Evolutionary conservation across 179 eudicot species (phyloP).

Genomic region (Silene noctiflora): DNA sequence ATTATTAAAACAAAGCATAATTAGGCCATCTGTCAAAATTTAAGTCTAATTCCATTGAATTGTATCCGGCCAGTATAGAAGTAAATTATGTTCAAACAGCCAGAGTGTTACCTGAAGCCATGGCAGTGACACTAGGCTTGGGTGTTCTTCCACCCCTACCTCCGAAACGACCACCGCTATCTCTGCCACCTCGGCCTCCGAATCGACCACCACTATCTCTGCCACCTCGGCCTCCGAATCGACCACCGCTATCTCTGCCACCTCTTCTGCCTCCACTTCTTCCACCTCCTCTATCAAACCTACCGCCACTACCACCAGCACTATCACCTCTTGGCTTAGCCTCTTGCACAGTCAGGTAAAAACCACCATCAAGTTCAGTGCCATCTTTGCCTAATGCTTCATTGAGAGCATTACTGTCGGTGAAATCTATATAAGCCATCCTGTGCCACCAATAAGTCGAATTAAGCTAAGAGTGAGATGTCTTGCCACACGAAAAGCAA

Average conservation of each 20-base stretch:
- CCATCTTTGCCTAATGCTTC: constrained; percentile 52
- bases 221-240: too few species aligned
- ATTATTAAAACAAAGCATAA: not conserved
- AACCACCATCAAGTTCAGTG: constrained; percentile 44
- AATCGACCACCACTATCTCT: too few species aligned
- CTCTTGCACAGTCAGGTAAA: constrained; percentile 43
- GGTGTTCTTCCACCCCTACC: not conserved
- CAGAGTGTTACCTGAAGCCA: not conserved
- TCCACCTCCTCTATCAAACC: not conserved
- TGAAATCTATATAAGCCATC: constrained; percentile 56
- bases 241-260: not conserved
- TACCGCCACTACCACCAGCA: constrained; percentile 23
- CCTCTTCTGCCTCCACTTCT: not conserved
- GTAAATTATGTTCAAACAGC: not conserved
- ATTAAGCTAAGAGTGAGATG: not conserved
- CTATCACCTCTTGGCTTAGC: constrained; percentile 56
- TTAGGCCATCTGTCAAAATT: not conserved
- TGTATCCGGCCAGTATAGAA: too few species aligned
- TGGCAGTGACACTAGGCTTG: not conserved
- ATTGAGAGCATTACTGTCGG: constrained; percentile 34
- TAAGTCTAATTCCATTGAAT: too few species aligned
- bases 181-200: not conserved
- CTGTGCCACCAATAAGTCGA: constrained; percentile 28
- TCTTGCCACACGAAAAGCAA: not conserved
- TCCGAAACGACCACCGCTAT: not conserved